Conservation (phyloP, 192 early-diverging fungal species). For the Phlyctochytrium arcticum region DNA sequence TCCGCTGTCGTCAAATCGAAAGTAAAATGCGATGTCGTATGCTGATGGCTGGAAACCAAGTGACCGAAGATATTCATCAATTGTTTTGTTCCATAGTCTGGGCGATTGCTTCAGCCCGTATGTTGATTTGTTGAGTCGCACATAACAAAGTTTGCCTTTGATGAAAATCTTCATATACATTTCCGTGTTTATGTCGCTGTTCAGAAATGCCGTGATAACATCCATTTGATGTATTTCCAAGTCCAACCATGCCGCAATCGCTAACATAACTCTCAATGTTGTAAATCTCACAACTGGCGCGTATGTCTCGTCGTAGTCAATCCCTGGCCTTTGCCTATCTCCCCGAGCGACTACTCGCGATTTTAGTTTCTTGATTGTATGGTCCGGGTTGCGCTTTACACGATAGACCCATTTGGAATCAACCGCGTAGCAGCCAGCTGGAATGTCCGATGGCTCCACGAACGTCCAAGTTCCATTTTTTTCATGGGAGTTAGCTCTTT, state of each 20-base stretch:
- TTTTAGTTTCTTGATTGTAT: slow-evolving; percentile 22
- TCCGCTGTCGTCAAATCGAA: neutral
- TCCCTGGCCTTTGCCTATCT: slow-evolving; percentile 26
- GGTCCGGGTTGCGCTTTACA: slow-evolving; percentile 21
- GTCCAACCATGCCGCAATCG: slow-evolving; percentile 2
- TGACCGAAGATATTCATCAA: neutral
- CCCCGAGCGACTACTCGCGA: slow-evolving; percentile 28
- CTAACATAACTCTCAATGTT: slow-evolving; percentile 13
- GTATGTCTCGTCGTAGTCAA: slow-evolving; percentile 40
- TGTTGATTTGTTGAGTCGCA: neutral
- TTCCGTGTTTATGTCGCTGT: slow-evolving; percentile 18
- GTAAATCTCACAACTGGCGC: slow-evolving; percentile 34
- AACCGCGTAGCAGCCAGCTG: slow-evolving; percentile 4
- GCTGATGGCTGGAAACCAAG: neutral
- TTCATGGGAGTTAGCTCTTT: no score
- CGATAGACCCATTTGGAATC: slow-evolving; percentile 24
- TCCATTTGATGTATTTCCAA: slow-evolving; percentile 30
- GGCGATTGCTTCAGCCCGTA: slow-evolving; percentile 19
- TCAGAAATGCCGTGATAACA: slow-evolving; percentile 31
- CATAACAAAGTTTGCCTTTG: neutral
- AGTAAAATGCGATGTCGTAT: slow-evolving; percentile 16
- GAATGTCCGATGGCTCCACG: no score
- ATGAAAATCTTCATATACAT: slow-evolving; percentile 29
- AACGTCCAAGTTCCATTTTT: no score
- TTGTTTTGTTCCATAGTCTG: slow-evolving; percentile 4